A percentile compares a stretch with the other conserved stretches of the same genome.
Conservation (phyloP, 1,284 basidiomycete genomes). For the Athelia psychrophila region DNA sequence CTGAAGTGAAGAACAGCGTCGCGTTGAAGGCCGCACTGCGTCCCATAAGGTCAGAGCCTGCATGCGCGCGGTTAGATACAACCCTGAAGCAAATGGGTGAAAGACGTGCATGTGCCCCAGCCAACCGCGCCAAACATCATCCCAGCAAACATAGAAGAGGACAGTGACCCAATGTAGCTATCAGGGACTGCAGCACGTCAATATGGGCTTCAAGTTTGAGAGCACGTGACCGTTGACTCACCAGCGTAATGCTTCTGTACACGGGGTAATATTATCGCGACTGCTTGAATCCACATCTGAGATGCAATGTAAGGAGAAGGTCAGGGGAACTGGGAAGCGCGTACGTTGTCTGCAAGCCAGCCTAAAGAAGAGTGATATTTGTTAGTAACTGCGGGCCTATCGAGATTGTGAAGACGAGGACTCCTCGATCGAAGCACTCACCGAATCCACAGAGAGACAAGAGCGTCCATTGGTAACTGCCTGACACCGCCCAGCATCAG, state of each 20-base stretch:
- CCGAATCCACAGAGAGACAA: conserved; percentile 84
- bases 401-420: no score
- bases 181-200: conserved; percentile 73
- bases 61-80: background rate
- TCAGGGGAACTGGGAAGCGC: conserved; percentile 20
- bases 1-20: conserved; percentile 85
- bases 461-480: conserved; percentile 79
- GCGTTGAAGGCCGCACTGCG: conserved; percentile 89
- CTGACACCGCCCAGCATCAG: conserved; percentile 25
- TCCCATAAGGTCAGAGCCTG: conserved; percentile 77
- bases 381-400: background rate
- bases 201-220: conserved; percentile 8
- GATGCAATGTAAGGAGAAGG: conserved; percentile 27
- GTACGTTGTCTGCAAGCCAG: conserved; percentile 85
- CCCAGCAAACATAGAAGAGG: conserved; percentile 82
- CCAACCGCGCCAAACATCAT: conserved; percentile 97
- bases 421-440: no score
- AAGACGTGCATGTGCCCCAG: conserved; percentile 80
- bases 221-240: conserved; percentile 35
- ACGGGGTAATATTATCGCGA: conserved; percentile 90
- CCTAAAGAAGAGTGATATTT: conserved; percentile 36
- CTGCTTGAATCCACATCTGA: conserved; percentile 87
- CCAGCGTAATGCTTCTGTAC: conserved; percentile 85
- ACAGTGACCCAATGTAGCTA: conserved; percentile 70
- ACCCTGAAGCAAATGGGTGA: conserved; percentile 5